These are phyloP conservation scores for Zygosaccharomyces sapae DNA, from an alignment of 1,139 yeast species.

Conservation along the genomic window DNA sequence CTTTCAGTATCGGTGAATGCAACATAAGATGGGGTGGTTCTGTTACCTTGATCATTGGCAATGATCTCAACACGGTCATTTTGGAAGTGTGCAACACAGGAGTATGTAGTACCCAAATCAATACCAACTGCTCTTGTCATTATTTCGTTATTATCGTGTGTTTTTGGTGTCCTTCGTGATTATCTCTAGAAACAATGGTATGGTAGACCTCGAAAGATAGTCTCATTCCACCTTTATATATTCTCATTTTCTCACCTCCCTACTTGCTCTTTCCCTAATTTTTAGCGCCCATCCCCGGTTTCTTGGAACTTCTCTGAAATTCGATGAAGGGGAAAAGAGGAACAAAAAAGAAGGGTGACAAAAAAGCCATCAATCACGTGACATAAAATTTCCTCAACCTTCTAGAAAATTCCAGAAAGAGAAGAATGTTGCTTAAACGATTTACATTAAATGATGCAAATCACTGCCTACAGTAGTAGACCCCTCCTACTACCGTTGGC, in stretches of 20 bases:
- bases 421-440: slow-evolving; percentile 1
- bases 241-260: slow-evolving; percentile 9
- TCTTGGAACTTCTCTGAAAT: slow-evolving; percentile 10
- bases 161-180: slow-evolving; percentile 3
- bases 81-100: slow-evolving; percentile 74
- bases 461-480: slow-evolving; percentile 13
- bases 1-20: slow-evolving; percentile 66
- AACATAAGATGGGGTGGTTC: slow-evolving; percentile 67
- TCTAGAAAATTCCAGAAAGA: slow-evolving; percentile 11
- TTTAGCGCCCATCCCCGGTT: slow-evolving; percentile 7
- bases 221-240: slow-evolving; percentile 3
- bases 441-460: no score
- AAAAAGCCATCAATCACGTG: background rate
- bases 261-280: slow-evolving; percentile 12
- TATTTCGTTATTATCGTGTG: slow-evolving; percentile 15
- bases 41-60: slow-evolving; percentile 68
- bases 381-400: background rate
- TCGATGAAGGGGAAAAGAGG: slow-evolving; percentile 1
- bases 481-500: slow-evolving; percentile 24
- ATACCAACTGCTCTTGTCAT: slow-evolving; percentile 75
- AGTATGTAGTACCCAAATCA: slow-evolving; percentile 82
- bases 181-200: no score
- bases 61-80: slow-evolving; percentile 70
- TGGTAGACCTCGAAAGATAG: no score
- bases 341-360: background rate